Conservation (phyloP, 129 eudicot species). For the Ambrosia artemisiifolia region DNA sequence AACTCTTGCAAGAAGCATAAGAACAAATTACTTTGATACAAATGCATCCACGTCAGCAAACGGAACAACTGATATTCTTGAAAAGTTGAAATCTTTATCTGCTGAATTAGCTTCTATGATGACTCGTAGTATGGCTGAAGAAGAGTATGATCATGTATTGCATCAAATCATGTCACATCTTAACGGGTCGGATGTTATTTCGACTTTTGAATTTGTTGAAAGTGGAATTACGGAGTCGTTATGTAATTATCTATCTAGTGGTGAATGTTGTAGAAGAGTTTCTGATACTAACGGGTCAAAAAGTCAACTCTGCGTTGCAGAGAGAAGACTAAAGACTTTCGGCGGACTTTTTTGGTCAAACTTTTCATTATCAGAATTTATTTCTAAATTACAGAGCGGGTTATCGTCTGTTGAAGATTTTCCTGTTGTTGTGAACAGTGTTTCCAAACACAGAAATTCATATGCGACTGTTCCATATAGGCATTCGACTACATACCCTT, state of each 20-base stretch:
- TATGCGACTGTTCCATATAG: constrained; percentile 75
- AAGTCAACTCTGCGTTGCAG: constrained; percentile 28
- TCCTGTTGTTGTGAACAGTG: constrained; percentile 51
- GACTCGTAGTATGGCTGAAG: constrained; percentile 36
- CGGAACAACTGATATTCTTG: constrained; percentile 65
- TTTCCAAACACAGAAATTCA: constrained; percentile 48
- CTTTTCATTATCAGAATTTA: constrained; percentile 37
- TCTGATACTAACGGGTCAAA: neutral
- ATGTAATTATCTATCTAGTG: constrained; percentile 45
- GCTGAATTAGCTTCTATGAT: constrained; percentile 44
- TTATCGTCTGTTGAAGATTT: constrained; percentile 76
- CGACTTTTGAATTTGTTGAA: constrained; percentile 88
- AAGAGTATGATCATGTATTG: constrained; percentile 44
- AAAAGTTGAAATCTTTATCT: constrained; percentile 65
- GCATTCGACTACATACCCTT: constrained; percentile 53
- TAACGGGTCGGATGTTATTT: constrained; percentile 63
- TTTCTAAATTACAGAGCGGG: constrained; percentile 65
- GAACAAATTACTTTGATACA: constrained; percentile 45
- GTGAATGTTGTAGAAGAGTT: constrained; percentile 31
- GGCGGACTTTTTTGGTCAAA: constrained; percentile 26
- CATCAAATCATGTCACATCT: constrained; percentile 60
- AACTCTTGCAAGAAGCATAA: constrained; percentile 56
- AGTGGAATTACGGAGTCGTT: constrained; percentile 77
- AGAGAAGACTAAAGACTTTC: constrained; percentile 46
- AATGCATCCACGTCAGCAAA: constrained; percentile 42